Percentiles rank a stretch among this genome's conserved stretches.
These are phyloP conservation scores for Lodderomyces elongisporus DNA, from an alignment of 1,139 yeast species.

Conservation along the genomic window DNA sequence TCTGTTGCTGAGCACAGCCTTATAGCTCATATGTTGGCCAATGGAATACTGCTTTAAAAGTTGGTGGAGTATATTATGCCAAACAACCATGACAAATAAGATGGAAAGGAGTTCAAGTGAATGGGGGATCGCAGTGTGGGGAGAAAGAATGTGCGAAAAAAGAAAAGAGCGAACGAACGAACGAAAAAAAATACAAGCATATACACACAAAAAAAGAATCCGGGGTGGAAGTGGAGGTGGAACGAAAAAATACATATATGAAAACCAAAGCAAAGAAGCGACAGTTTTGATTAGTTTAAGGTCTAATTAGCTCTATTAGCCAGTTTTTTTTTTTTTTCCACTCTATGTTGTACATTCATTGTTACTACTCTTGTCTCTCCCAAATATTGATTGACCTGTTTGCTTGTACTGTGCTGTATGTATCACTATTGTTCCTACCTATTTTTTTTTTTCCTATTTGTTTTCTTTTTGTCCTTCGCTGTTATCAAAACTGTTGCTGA, in stretches of 20 bases:
- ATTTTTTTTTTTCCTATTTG: conserved; percentile 2
- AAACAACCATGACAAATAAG: conserved; percentile 47
- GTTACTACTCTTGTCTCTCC: background rate
- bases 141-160: background rate
- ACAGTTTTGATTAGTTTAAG: background rate
- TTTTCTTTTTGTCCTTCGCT: background rate
- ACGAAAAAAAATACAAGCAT: no score
- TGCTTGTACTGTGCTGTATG: background rate
- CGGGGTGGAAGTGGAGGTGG: no score
- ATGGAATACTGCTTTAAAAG: conserved; percentile 57
- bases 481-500: no score
- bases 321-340: no score
- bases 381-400: background rate
- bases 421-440: background rate
- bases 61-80: conserved; percentile 59
- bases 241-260: no score
- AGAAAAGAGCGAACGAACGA: no score
- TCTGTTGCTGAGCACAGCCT: conserved; percentile 54
- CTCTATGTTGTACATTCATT: no score
- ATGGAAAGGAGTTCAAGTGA: conserved; percentile 54
- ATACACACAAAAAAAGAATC: no score
- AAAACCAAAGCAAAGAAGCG: no score
- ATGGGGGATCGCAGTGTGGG: no score
- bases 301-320: background rate
- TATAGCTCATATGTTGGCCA: conserved; percentile 59